Percentiles rank a stretch among this genome's conserved stretches.
Conservation (phyloP, 805 yeast species). For the Brettanomyces nanus region DNA sequence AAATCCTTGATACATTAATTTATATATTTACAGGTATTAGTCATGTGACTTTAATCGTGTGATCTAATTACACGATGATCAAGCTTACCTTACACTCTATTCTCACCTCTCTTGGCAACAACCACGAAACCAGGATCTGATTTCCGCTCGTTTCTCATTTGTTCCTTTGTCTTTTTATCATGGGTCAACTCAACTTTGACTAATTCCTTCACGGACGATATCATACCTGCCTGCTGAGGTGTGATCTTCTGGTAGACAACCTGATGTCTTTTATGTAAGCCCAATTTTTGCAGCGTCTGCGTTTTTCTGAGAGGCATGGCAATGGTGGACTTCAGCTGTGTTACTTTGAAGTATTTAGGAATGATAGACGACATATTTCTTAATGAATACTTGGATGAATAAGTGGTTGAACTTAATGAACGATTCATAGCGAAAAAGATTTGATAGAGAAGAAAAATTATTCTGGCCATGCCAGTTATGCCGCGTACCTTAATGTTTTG, state of each 20-base stretch:
- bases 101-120: conserved; percentile 21
- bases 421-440: too few species aligned
- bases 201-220: conserved; percentile 76
- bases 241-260: conserved; percentile 64
- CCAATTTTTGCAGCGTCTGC: conserved; percentile 61
- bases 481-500: too few species aligned
- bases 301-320: conserved; percentile 69
- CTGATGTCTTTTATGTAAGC: conserved; percentile 67
- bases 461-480: too few species aligned
- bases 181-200: conserved; percentile 73
- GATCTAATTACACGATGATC: too few species aligned
- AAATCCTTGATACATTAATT: neutral
- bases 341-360: conserved; percentile 48
- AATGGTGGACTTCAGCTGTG: conserved; percentile 74
- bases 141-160: conserved; percentile 49
- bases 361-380: conserved; percentile 6
- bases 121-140: conserved; percentile 58
- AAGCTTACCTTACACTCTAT: too few species aligned
- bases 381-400: too few species aligned
- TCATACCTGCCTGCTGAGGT: conserved; percentile 78
- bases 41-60: too few species aligned
- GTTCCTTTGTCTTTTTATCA: conserved; percentile 37
- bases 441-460: too few species aligned
- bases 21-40: neutral
- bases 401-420: too few species aligned